These are phyloP conservation scores for Penicillium sp. DNA, from an alignment of 2,329 filamentous ascomycete species.

Conservation along the genomic window DNA sequence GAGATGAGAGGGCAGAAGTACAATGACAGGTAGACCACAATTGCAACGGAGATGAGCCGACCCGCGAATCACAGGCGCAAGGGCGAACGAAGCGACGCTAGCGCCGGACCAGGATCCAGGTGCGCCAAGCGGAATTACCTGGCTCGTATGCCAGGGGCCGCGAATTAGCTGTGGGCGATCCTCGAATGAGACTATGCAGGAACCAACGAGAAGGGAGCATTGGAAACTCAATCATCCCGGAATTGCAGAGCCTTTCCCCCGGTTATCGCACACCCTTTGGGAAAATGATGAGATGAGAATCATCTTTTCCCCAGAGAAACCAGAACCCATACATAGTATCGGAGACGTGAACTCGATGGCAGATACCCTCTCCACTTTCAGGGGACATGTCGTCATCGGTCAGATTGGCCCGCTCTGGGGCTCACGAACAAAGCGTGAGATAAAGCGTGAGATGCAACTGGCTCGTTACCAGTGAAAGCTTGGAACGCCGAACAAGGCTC, in stretches of 20 bases:
- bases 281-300: too few relatives aligned
- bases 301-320: too few relatives aligned
- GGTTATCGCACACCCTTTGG: too few relatives aligned
- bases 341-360: too few relatives aligned
- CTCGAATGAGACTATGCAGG: conserved; percentile 4
- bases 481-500: conserved; percentile 17
- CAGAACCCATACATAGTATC: too few relatives aligned
- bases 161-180: conserved; percentile 4
- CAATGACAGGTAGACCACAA: not conserved
- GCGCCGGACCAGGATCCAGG: conserved; percentile 4
- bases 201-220: not conserved
- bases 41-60: not conserved
- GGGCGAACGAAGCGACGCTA: conserved; percentile 7
- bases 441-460: conserved; percentile 6
- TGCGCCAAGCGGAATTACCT: not conserved
- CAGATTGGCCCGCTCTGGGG: conserved; percentile 7
- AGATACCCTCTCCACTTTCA: conserved; percentile 8
- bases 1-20: not conserved
- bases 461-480: not conserved
- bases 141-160: conserved; percentile 14
- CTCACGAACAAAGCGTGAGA: conserved; percentile 5
- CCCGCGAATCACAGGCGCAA: not conserved
- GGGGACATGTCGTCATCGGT: conserved; percentile 17
- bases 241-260: not conserved
- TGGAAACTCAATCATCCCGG: not conserved